Evolutionary conservation across 495 filamentous ascomycete species (phyloP), one percentile per base, ranked within the genome.

Genomic region (Penicillium paxilli): DNA sequence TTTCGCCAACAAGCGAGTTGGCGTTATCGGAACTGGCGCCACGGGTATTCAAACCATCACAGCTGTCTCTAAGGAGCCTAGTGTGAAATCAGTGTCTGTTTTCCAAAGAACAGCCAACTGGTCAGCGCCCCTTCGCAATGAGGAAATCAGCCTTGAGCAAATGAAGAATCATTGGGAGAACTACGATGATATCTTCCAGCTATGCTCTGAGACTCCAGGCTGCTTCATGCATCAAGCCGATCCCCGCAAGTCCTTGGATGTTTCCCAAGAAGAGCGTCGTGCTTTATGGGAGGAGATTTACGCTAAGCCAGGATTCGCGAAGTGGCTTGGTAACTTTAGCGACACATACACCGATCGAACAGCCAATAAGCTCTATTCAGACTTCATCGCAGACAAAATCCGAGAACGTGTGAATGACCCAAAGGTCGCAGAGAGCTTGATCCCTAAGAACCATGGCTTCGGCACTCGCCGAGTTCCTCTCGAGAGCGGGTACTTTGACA

Each of bases 81-180:
- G 28, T 17, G 32, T 63, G n/a, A 33, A 49, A 30, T 63, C 57
- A 10, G 17, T 77, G 24, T 76, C 70, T 1, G 75, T 80, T 16
- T 79, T 79, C 51, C 77, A 80, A 53, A 63, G 79, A 8, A 79
- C 76, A 0, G 73, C 81, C 9, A 82, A 81, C 57, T 71, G 60
- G 60, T 63, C 60, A 5, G 60, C 60, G 1, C 60, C 60, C 1
- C 78, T 83, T 67, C 63, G 66, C 4, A 78, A 82, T 55, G 52
- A 66, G 11, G 21, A 63, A n/a, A 66, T 82, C 47, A 70, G 55
- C 21, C 58, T 61, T 3, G 67, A 76, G 26, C 74, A 80, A 52
- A 76, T 81, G 63, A 33, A 75, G 9, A 57, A 69, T n/a, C 52
- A 62, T 21, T 74, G 78, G 58, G 55, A 60, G 16, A 62, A 68